Evolutionary conservation across 192 early-diverging fungal genomes (phyloP).

Genomic region (Backusella luteola): DNA sequence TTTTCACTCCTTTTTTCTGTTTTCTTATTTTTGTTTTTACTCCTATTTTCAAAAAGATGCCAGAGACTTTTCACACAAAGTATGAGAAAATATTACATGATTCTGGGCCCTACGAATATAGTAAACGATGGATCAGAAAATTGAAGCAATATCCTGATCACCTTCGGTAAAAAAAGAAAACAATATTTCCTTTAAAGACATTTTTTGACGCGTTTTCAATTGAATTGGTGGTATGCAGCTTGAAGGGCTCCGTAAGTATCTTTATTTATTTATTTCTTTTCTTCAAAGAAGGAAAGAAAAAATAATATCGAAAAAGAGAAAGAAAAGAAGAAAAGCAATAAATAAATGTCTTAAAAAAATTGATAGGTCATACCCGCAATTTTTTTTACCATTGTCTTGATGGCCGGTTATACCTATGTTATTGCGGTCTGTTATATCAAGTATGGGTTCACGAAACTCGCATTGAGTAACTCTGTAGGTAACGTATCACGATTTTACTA

Average conservation of each 20-base stretch:
- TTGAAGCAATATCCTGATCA: slow-evolving; percentile 20
- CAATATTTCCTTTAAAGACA: neutral
- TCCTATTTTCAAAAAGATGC: neutral
- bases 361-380: slow-evolving; percentile 21
- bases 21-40: neutral
- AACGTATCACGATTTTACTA: slow-evolving; percentile 7
- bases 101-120: neutral
- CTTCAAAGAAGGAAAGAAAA: neutral
- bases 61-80: neutral
- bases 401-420: slow-evolving; percentile 8
- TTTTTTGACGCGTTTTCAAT: neutral
- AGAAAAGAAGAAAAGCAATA: neutral
- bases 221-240: neutral
- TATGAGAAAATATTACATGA: slow-evolving; percentile 13
- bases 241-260: slow-evolving; percentile 18
- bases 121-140: slow-evolving; percentile 8
- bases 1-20: neutral
- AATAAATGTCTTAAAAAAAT: neutral
- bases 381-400: slow-evolving; percentile 13
- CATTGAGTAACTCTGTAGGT: slow-evolving; percentile 26
- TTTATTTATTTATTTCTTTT: neutral
- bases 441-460: slow-evolving; percentile 15
- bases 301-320: neutral
- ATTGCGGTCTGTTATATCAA: slow-evolving; percentile 18
- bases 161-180: slow-evolving; percentile 20